These are phyloP conservation scores for Curvularia sp. DNA, from an alignment of 2,329 filamentous ascomycete genomes.

Conservation along the genomic window DNA sequence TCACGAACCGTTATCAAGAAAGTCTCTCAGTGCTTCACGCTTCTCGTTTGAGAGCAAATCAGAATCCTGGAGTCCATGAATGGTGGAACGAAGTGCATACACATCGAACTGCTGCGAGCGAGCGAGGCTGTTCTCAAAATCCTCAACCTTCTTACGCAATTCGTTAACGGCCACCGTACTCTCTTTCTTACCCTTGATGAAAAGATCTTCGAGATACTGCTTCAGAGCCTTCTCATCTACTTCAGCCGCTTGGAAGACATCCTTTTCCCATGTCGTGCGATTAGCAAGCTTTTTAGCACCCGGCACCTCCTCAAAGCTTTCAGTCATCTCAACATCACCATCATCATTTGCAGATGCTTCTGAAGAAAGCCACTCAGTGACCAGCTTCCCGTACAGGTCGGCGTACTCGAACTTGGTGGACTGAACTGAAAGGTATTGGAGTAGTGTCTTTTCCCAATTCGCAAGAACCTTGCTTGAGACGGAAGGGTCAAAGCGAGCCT, in stretches of 20 bases:
- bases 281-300: slow-evolving; percentile 41
- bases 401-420: slow-evolving; percentile 49
- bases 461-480: slow-evolving; percentile 44
- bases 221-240: slow-evolving; percentile 33
- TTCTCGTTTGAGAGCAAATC: slow-evolving; percentile 55
- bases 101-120: slow-evolving; percentile 43
- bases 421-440: slow-evolving; percentile 45
- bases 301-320: slow-evolving; percentile 44
- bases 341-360: slow-evolving; percentile 30
- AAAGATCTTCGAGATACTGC: slow-evolving; percentile 35
- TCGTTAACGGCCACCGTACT: slow-evolving; percentile 24
- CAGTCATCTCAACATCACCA: slow-evolving; percentile 35
- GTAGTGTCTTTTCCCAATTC: slow-evolving; percentile 43
- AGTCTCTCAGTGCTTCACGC: slow-evolving; percentile 45
- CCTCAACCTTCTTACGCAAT: slow-evolving; percentile 28
- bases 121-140: slow-evolving; percentile 34
- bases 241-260: slow-evolving; percentile 39
- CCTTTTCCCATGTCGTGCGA: slow-evolving; percentile 42
- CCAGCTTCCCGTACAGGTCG: slow-evolving; percentile 46
- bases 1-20: slow-evolving; percentile 33
- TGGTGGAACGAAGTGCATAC: slow-evolving; percentile 50
- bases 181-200: slow-evolving; percentile 30
- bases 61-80: slow-evolving; percentile 54
- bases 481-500: slow-evolving; percentile 48
- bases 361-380: slow-evolving; percentile 48